Evolutionary conservation across 2,329 filamentous ascomycete genomes (phyloP).

Genomic region (Ophiostoma populinum): DNA sequence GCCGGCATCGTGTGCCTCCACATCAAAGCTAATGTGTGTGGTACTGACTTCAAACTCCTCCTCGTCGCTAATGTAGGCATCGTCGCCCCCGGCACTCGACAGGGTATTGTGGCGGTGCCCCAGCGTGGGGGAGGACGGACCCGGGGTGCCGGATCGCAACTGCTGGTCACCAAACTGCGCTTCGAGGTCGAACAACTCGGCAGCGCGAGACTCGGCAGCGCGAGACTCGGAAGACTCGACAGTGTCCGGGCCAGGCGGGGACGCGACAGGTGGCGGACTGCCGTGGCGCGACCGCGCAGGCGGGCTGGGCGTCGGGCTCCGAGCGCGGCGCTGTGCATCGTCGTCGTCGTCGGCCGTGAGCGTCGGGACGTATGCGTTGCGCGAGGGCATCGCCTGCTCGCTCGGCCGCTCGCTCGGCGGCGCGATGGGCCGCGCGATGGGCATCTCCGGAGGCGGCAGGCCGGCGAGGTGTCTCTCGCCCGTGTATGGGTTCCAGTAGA

Average conservation of each 20-base stretch:
- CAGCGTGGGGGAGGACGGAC: constrained; percentile 1
- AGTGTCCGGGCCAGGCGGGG: no score
- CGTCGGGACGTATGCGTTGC: no score
- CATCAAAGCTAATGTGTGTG: constrained; percentile 43
- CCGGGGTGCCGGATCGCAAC: not conserved
- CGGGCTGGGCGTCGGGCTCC: no score
- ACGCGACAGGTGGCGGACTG: not conserved
- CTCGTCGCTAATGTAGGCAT: constrained; percentile 38
- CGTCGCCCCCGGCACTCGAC: constrained; percentile 22
- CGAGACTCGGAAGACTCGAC: no score
- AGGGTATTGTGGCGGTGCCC: constrained; percentile 22
- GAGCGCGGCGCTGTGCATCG: no score
- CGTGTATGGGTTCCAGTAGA: not conserved
- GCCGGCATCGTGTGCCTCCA: constrained; percentile 36
- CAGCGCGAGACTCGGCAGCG: no score
- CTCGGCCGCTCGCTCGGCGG: not conserved
- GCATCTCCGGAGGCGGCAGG: constrained; percentile 1
- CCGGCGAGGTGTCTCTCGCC: constrained; percentile 5
- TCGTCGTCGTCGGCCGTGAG: no score
- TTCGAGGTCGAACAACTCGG: no score
- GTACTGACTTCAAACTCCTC: constrained; percentile 33
- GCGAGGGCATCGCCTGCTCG: not conserved
- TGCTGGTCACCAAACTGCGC: no score
- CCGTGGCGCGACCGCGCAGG: no score
- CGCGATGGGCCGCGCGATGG: not conserved